Base-by-base conservation (phyloP, 139 green algal genomes). In the Chlamydomonas applanata region DNA sequence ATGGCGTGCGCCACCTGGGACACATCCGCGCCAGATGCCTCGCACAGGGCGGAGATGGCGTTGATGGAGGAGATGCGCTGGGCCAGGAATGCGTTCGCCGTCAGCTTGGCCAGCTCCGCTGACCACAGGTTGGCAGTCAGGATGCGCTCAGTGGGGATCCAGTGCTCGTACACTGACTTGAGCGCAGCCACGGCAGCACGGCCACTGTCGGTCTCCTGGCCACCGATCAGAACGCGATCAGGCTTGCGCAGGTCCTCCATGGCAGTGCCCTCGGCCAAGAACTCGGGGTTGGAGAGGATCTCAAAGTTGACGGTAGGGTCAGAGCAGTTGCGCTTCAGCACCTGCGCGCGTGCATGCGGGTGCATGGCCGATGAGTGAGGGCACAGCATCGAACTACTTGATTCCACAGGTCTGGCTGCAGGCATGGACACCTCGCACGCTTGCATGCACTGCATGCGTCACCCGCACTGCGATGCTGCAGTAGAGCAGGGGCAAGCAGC, bases 21-120 rank as follows among this genome's bases (percentile, higher is more conserved):
- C 35, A 99, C 94, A 69, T 99, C 93, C 9, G 96, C 96, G 36
- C 88, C 87, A 0, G 95, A 99, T 19, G 91, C 88, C 83, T 99
- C 96, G 76, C 96, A 99, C 5, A 99, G 87, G 0, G 96, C 96
- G 19, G 91, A 97, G 75, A 99, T 98, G 74, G 96, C 86, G 87
- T 99, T 99, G 80, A 99, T 91, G 66, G 95, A 99, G 25, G 92
- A 97, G 70, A 99, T 99, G 74, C 96, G 88, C 87, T 99, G 96
- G 11, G 96, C 96, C 62, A 98, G 90, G 79, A 99, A 97, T 49
- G 96, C 96, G 74, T 98, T 99, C 76, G 96, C 96, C 2, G 88
- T 89, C 19, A 99, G 87, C 93, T 99, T 99, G 49, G 95, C 93
- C 44, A 99, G 90, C 91, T 99, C 96, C 3, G 96, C 96, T 29